A percentile compares a stretch with the other conserved stretches of the same genome.
Evolutionary conservation across 2,329 filamentous ascomycete species (phyloP).

Genomic region (Hymenoscyphus infarciens): DNA sequence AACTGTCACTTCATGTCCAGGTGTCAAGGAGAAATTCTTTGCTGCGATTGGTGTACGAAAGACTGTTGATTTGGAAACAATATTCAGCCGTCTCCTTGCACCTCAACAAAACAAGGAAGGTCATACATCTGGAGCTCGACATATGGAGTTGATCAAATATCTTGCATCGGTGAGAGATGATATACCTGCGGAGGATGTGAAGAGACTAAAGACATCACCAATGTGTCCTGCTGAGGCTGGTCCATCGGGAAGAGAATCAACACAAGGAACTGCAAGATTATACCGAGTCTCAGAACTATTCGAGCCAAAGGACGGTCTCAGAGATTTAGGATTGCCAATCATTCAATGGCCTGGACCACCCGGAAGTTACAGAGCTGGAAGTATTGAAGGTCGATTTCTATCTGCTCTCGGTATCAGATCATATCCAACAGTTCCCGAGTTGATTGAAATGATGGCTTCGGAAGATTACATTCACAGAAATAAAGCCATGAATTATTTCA

Average conservation of each 20-base stretch:
- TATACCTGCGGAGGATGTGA: constrained; percentile 79
- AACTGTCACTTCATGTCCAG: constrained; percentile 68
- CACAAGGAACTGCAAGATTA: constrained; percentile 48
- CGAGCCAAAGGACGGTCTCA: constrained; percentile 69
- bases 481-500: constrained; percentile 75
- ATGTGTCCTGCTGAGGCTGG: constrained; percentile 78
- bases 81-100: constrained; percentile 80
- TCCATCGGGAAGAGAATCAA: constrained; percentile 50
- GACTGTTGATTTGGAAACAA: constrained; percentile 89
- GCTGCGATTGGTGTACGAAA: constrained; percentile 83
- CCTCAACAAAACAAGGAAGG: constrained; percentile 46
- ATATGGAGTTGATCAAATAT: constrained; percentile 92
- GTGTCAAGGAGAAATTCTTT: constrained; percentile 88
- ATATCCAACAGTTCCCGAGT: constrained; percentile 66
- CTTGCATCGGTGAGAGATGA: constrained; percentile 85
- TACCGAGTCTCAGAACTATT: constrained; percentile 78
- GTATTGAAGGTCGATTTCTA: constrained; percentile 73
- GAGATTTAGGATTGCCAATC: constrained; percentile 68
- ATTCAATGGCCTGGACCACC: constrained; percentile 74
- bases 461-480: constrained; percentile 56
- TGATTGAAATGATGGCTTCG: constrained; percentile 74
- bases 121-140: constrained; percentile 68
- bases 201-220: constrained; percentile 69
- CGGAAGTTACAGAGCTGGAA: constrained; percentile 60
- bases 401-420: constrained; percentile 67